Base-by-base conservation (phyloP, 495 filamentous ascomycete species). In the Glarea lozoyensis region DNA sequence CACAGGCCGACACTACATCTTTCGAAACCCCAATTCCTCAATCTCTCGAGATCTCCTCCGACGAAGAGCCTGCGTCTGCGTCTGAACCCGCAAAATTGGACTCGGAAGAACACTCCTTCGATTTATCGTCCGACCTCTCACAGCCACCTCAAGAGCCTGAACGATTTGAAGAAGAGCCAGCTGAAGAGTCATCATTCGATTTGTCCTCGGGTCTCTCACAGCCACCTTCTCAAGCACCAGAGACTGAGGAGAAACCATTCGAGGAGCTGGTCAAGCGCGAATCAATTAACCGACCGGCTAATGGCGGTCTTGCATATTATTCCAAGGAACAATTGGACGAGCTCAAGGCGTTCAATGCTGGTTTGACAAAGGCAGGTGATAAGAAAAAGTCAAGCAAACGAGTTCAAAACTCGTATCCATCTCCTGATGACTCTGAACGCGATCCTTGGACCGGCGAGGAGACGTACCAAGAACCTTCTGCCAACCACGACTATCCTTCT, bases 241-340 rank as follows among this genome's bases (percentile, higher is more conserved):
- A 12, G 17, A 4, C 21, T 11, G 10, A 12, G 17, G 11, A 35
- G 19, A 20, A 38, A 43, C 20, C 4, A 10, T 12, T 22, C 21
- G 36, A 35, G 23, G 12, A 13, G n/a, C 25, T n/a, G 25, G 25
- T 12, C 40, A 43, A 48, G 18, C 46, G 24, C 2, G 22, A 32
- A 37, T 30, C 36, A 20, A 20, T 15, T 10, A 25, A 17, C 13
- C 25, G 25, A 18, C 49, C 43, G 6, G 11, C 10, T 10, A 17
- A 30, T n/a, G 43, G 42, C 5, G 38, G 46, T 13, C 32, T 55
- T 10, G 43, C 52, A n/a, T 32, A 30, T 15, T 48, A 43, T 18
- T 46, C 52, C 16, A 40, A 51, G 44, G 48, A 41, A 39, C 48
- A 51, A 43, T 22, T 55, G 24, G 52, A 55, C 21, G 52, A 55